These are phyloP conservation scores for Microdochium trichocladiopsis DNA, from an alignment of 2,329 filamentous ascomycete genomes.

Conservation along the genomic window DNA sequence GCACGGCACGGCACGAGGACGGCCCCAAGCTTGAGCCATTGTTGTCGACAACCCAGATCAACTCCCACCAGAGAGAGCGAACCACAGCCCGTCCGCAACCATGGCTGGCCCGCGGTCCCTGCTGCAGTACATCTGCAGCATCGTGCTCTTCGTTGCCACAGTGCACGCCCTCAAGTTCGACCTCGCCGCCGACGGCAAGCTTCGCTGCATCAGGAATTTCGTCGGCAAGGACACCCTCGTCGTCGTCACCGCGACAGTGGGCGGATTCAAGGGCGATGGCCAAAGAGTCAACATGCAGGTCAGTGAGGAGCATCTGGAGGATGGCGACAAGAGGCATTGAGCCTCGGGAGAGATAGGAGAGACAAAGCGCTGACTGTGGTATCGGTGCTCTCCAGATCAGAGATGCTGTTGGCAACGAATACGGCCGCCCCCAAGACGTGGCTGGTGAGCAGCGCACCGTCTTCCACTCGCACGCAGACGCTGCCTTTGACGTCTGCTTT, in stretches of 20 bases:
- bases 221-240: constrained; percentile 87
- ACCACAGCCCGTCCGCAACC: constrained; percentile 8
- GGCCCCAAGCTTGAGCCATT: constrained; percentile 1
- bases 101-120: constrained; percentile 45
- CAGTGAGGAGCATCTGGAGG: no score
- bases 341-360: no score
- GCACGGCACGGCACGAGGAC: not conserved
- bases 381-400: no score
- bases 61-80: constrained; percentile 5
- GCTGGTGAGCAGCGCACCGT: constrained; percentile 87
- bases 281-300: constrained; percentile 93
- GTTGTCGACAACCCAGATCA: no score
- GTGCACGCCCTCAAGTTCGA: constrained; percentile 86
- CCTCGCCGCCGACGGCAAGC: constrained; percentile 65
- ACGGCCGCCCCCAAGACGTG: constrained; percentile 84
- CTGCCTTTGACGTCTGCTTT: constrained; percentile 94
- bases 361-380: no score
- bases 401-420: constrained; percentile 93
- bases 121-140: constrained; percentile 51
- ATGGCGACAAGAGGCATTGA: no score
- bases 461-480: constrained; percentile 88
- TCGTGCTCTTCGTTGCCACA: constrained; percentile 47
- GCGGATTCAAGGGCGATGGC: constrained; percentile 83
- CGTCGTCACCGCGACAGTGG: constrained; percentile 84
- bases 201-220: constrained; percentile 95